These are phyloP conservation scores for Pythium monospermum DNA, from an alignment of 352 stramenopile species.

Conservation along the genomic window DNA sequence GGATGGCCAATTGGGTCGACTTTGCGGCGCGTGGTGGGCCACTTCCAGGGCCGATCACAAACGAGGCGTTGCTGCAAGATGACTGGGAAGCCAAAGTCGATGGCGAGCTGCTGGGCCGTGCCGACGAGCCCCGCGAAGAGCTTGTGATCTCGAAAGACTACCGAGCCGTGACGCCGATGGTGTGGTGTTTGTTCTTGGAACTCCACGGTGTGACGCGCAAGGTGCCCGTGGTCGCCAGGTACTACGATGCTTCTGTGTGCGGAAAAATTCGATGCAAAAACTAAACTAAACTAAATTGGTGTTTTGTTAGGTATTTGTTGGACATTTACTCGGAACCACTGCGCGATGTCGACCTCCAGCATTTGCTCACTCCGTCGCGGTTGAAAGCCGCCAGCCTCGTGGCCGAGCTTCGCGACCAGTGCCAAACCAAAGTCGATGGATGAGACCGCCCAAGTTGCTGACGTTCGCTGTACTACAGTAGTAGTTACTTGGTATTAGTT, in stretches of 20 bases:
- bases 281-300: neutral
- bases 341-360: conserved; percentile 26
- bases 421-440: no score
- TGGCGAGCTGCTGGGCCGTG: conserved; percentile 28
- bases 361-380: conserved; percentile 34
- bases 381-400: conserved; percentile 40
- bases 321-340: conserved; percentile 43
- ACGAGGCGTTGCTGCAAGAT: conserved; percentile 41
- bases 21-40: conserved; percentile 50
- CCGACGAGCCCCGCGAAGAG: conserved; percentile 35
- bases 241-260: neutral
- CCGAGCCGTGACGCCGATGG: conserved; percentile 63
- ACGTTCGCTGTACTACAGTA: no score
- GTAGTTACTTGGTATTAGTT: no score
- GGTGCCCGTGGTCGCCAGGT: conserved; percentile 29
- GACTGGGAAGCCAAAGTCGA: conserved; percentile 30
- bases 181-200: conserved; percentile 66
- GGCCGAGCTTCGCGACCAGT: conserved; percentile 33
- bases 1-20: conserved; percentile 58
- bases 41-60: conserved; percentile 58
- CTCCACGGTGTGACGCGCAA: conserved; percentile 55
- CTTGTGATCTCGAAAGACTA: conserved; percentile 56
- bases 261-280: neutral
- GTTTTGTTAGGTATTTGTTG: conserved; percentile 35
- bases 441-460: no score